Evolutionary conservation across 345 rosid genomes (phyloP).

Genomic region (Streptanthus diversifolius): DNA sequence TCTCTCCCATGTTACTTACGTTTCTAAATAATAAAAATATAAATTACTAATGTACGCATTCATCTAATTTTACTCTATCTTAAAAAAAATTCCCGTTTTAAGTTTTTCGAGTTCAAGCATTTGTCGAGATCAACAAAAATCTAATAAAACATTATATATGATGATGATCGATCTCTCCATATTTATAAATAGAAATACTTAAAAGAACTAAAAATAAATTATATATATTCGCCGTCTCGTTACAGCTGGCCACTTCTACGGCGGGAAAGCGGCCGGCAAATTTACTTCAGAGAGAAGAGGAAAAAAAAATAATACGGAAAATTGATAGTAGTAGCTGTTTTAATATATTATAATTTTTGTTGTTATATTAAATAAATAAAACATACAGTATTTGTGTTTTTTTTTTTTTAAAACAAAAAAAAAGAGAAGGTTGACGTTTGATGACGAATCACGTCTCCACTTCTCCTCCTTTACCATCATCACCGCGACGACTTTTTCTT

Average conservation of each 20-base stretch:
- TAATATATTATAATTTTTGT: not conserved
- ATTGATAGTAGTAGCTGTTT: not conserved
- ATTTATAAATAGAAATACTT: too few species aligned
- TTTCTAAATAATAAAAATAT: not conserved
- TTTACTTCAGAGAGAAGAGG: not conserved
- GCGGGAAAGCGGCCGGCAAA: slow-evolving; percentile 2
- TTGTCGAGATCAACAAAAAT: not conserved
- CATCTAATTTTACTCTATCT: not conserved
- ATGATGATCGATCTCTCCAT: not conserved
- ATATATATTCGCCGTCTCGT: not conserved
- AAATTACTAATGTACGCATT: not conserved
- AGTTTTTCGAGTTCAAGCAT: not conserved
- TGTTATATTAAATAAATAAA: not conserved
- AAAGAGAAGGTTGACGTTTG: slow-evolving; percentile 33
- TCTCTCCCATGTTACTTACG: slow-evolving; percentile 27
- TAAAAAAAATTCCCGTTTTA: not conserved
- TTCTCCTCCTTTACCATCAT: slow-evolving; percentile 28
- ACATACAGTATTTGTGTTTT: not conserved
- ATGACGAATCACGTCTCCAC: slow-evolving; percentile 35
- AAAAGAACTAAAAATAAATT: too few species aligned
- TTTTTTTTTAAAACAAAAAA: too few species aligned
- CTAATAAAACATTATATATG: not conserved
- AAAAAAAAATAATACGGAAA: not conserved
- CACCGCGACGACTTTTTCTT: slow-evolving; percentile 34
- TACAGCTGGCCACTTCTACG: not conserved